Evolutionary conservation across 768 basidiomycete species (phyloP), one percentile per base, ranked within the genome.

Genomic region (Mycena polygramma): DNA sequence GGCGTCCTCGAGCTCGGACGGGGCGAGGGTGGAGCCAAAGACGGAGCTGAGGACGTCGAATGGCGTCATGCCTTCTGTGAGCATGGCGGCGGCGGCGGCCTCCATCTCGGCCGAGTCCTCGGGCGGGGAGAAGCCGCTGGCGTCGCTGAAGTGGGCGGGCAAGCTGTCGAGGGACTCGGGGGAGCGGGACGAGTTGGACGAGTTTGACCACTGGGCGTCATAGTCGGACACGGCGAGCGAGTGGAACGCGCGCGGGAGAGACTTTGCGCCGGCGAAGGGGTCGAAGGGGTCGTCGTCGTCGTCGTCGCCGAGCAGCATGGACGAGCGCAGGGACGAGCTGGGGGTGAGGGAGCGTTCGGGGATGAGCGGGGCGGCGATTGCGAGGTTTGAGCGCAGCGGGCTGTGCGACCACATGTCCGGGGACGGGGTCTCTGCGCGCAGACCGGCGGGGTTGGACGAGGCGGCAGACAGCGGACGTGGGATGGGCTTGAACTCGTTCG

Each of bases 31-130:
- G 2, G 95, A 92, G 19, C 94, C 95, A 78, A 99, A 99, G 46
- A 99, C 94, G 51, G 94, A 96, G 77, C 89, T 90, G 22, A 99
- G 91, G 51, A 98, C 96, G 75, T 99, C 98, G 75, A 99, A 93
- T 1, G 98, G 98, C 1, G 97, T 97, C 95, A 99, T 97, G 52
- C 96, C 96, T 77, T 94, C 93, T 0, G 92, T 93, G 59, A 95
- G 87, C 81, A 89, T 84, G 41, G 88, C 87, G 43, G 85, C 82
- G 15, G 85, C 85, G 45, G 91, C 88, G 8, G 83, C 82, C 65
- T 89, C 88, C 66, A 81, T 77, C 58, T 79, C 74, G 53, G 73
- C 77, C 57, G 70, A 54, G 61, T 79, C 75, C 7, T 78, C 70
- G 5, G 75, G 75, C 19, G 75, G 67, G 1, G 77, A 73, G 48